Base-by-base conservation (phyloP, 1,284 basidiomycete species). In the Fomitiporia mediterranea region DNA sequence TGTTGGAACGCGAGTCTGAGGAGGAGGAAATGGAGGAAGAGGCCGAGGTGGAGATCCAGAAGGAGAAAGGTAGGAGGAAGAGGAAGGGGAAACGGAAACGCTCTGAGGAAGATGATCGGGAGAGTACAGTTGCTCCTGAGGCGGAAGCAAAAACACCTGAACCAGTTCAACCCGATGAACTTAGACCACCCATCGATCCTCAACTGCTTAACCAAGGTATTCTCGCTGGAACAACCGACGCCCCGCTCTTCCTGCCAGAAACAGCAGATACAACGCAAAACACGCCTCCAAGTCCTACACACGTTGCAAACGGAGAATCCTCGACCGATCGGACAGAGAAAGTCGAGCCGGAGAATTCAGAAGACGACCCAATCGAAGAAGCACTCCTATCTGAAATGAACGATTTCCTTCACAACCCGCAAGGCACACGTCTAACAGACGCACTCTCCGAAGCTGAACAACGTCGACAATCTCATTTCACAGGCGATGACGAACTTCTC, bases 381-480 rank as follows among this genome's bases (percentile, higher is more conserved):
- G 79, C 74, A 0, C 73, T 91, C 13, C 74, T 81, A 0, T 78
- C 83, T 55, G 87, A 90, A 69, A 82, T 90, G 2, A 74, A 80
- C 0, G 79, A 75, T 3, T 87, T 81, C 65, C 72, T 89, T 53
- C 73, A 75, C 56, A 83, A 79, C 50, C 68, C 74, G 4, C 80
- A 86, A 66, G 84, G 82, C 23, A 66, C 73, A 15, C 67, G 75
- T 64, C 70, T 91, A 5, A 70, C 73, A 8, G 74, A 76, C 17
- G 85, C 83, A 3, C 72, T 91, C 2, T 75, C 84, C 49, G 83
- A 85, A 61, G 84, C 77, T 0, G 82, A 87, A 21, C 73, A 79
- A 61, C 74, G 82, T 39, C 77, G 81, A 19, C 74, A 77, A 15
- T 77, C 80, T 32, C 72, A 79, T 34, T 78, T 82, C 43, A 48